These are phyloP conservation scores for Claviceps africana DNA, from an alignment of 2,329 filamentous ascomycete genomes.

Conservation along the genomic window DNA sequence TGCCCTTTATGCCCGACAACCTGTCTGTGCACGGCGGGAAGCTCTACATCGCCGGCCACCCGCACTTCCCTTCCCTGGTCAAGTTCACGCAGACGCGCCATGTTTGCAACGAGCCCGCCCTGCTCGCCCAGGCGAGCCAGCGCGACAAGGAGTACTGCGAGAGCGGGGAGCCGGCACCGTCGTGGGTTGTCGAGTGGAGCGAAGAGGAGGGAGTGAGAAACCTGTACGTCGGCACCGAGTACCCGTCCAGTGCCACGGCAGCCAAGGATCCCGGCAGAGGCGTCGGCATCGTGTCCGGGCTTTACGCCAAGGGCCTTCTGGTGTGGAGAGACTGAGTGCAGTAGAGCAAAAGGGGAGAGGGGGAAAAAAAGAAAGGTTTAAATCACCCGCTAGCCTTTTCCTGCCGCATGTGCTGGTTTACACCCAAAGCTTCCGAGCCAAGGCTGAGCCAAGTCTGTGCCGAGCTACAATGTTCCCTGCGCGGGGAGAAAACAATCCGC, in stretches of 20 bases:
- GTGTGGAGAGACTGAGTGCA: slow-evolving; percentile 12
- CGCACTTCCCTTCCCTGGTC: slow-evolving; percentile 18
- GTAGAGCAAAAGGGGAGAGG: too few species aligned
- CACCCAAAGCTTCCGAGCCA: too few species aligned
- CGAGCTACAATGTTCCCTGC: too few species aligned
- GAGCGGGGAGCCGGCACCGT: slow-evolving; percentile 6
- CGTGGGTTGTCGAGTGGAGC: slow-evolving; percentile 23
- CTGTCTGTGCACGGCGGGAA: slow-evolving; percentile 17
- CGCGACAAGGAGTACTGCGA: slow-evolving; percentile 6
- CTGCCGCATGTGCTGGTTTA: too few species aligned
- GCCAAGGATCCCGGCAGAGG: slow-evolving; percentile 15
- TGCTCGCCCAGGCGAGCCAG: slow-evolving; percentile 11
- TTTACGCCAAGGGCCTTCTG: slow-evolving; percentile 24
- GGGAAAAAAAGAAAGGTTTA: too few species aligned
- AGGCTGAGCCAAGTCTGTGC: too few species aligned
- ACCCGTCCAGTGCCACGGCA: slow-evolving; percentile 21
- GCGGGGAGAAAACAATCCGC: too few species aligned
- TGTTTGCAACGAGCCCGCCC: slow-evolving; percentile 19
- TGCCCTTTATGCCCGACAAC: slow-evolving; percentile 27
- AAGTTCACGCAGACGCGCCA: slow-evolving; percentile 19
- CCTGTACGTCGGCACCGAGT: slow-evolving; percentile 20
- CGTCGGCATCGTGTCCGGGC: slow-evolving; percentile 21
- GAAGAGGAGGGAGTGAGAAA: slow-evolving; percentile 17
- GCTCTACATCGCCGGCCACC: slow-evolving; percentile 27
- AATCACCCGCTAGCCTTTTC: too few species aligned